phyloP scores from a whole-genome alignment of 2,329 filamentous ascomycete genomes.

The Daldinia eschscholtzii region DNA sequence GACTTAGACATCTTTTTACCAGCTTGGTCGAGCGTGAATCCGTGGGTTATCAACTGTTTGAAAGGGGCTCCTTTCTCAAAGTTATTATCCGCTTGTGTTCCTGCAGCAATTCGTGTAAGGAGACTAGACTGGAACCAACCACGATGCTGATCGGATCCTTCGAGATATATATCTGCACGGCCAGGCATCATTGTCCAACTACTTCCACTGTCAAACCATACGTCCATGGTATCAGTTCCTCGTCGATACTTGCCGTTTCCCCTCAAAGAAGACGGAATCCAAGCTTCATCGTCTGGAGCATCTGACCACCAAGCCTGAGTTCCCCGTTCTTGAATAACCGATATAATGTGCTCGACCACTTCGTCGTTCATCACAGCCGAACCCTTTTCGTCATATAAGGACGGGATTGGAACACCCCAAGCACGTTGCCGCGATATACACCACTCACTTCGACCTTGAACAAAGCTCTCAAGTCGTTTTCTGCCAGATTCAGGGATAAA shows the following conservation, averaged over 20 bases:
- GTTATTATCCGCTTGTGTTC: constrained; percentile 57
- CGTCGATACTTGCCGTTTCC: constrained; percentile 71
- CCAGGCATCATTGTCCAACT: constrained; percentile 78
- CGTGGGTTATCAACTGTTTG: constrained; percentile 91
- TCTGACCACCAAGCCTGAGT: constrained; percentile 98
- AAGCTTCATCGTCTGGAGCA: constrained; percentile 77
- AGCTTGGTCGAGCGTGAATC: constrained; percentile 88
- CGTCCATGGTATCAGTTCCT: constrained; percentile 97
- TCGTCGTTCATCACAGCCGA: constrained; percentile 83
- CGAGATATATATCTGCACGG: constrained; percentile 87
- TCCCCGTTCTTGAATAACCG: constrained; percentile 79
- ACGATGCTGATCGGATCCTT: constrained; percentile 95
- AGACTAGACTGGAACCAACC: constrained; percentile 99
- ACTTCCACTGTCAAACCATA: constrained; percentile 98
- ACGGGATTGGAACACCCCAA: constrained; percentile 97
- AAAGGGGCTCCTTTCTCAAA: constrained; percentile 73
- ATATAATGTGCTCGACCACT: constrained; percentile 86
- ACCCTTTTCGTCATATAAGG: constrained; percentile 80
- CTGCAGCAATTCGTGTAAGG: constrained; percentile 82
- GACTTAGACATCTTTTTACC: constrained; percentile 99
- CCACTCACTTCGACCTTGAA: constrained; percentile 92
- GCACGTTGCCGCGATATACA: constrained; percentile 96
- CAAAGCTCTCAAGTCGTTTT: constrained; percentile 83
- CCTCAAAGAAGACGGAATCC: constrained; percentile 76
- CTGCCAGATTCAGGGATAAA: constrained; percentile 84